A percentile compares a stretch with the other conserved stretches of the same genome.
phyloP scores from a whole-genome alignment of 306 rosid species.

The Ziziphus jujuba region DNA sequence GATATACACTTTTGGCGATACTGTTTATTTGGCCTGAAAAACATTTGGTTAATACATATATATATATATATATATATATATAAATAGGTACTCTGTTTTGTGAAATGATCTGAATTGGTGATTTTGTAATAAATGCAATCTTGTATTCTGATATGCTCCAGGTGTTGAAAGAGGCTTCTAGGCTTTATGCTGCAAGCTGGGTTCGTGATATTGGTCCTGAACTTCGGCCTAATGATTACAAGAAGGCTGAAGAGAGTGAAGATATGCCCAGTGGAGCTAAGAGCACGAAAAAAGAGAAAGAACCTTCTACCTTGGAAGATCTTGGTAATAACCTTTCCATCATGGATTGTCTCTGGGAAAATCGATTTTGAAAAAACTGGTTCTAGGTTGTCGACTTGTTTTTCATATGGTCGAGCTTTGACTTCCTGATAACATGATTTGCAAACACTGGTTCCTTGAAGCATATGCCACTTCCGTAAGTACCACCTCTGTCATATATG shows the following conservation, averaged over 20 bases:
- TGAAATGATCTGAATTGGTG: neutral
- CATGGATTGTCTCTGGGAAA: conserved; percentile 3
- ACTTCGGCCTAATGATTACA: conserved; percentile 77
- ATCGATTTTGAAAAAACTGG: neutral
- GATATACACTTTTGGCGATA: neutral
- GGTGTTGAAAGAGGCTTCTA: conserved; percentile 81
- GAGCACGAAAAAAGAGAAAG: conserved; percentile 46
- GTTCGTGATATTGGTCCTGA: conserved; percentile 94
- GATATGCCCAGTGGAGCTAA: conserved; percentile 39
- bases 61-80: too few relatives aligned
- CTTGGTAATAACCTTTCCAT: conserved; percentile 49
- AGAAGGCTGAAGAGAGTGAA: conserved; percentile 52
- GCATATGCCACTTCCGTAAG: too few relatives aligned
- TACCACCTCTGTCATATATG: too few relatives aligned
- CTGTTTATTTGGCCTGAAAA: neutral
- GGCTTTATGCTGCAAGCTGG: conserved; percentile 91
- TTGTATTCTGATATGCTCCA: conserved; percentile 19
- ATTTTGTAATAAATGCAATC: conserved; percentile 4
- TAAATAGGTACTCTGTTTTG: neutral
- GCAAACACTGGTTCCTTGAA: too few relatives aligned
- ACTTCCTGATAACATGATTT: neutral
- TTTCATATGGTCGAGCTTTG: too few relatives aligned
- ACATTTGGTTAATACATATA: neutral
- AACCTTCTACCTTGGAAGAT: conserved; percentile 80
- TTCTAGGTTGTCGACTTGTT: too few relatives aligned